Evolutionary conservation across 768 basidiomycete genomes (phyloP), one percentile per base, ranked within the genome.

Genomic region (Symmetrospora coprosmae): DNA sequence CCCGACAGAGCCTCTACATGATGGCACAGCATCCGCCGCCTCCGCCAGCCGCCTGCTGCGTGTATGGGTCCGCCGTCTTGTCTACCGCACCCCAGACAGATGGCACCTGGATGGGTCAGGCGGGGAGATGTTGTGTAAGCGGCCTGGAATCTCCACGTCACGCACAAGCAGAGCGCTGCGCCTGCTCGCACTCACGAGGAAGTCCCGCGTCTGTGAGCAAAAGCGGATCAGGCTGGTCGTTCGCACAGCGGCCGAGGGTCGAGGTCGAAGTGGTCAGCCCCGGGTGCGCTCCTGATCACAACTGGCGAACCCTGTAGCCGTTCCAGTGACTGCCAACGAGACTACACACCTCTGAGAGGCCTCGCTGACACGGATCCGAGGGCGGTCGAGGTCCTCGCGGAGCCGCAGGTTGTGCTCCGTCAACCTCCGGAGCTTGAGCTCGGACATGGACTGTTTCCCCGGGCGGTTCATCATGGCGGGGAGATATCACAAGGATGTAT

Each of bases 21-120:
- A 61, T 50, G 4, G 63, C 61, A 63, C 73, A 73, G 59, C 73
- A 73, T 13, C 72, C 65, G 9, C 61, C 61, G 1, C 56, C 65
- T 19, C 61, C 62, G 11, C 74, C 78, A 68, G 80, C 69, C 49
- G 77, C 74, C 71, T 81, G 81, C 53, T 84, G 85, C 25, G 84
- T 84, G 69, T 89, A 97, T 47, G 92, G 92, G 71, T 99, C 92
- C 61, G 92, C 87, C 40, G 81, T 81, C 70, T 85, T 86, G 65
- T 81, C 82, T n/a, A 92, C 83, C 23, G 87, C 84, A 9, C 94
- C 94, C 94, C 94, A 99, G 1, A 99, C 87, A 19, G 86, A 89
- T 25, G 91, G 90, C 48, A 92, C 84, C 85, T 90, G 69, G 23
- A 37, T n/a, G n/a, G n/a, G n/a, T n/a, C n/a, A n/a, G n/a, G n/a